A percentile compares a stretch with the other conserved stretches of the same genome.
Evolutionary conservation across 345 rosid species (phyloP).

Genomic region (Camelina hispida): DNA sequence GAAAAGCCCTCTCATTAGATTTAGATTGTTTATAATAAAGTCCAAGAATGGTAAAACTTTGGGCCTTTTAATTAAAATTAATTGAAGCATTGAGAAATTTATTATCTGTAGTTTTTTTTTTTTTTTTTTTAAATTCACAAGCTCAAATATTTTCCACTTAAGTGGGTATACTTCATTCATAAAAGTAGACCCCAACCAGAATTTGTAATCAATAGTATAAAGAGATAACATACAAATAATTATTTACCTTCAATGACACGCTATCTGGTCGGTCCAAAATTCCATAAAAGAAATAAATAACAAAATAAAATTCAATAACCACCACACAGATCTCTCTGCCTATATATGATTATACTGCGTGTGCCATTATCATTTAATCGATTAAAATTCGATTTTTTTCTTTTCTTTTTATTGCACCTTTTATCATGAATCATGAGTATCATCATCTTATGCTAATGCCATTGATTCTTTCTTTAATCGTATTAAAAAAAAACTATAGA

Average conservation of each 20-base stretch:
- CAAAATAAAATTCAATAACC: constrained; percentile 20
- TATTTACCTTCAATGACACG: constrained; percentile 44
- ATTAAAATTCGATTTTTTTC: constrained; percentile 27
- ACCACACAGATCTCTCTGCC: constrained; percentile 24
- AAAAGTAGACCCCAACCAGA: constrained; percentile 40
- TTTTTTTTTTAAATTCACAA: not conserved
- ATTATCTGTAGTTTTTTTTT: no score
- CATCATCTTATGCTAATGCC: constrained; percentile 34
- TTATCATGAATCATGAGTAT: constrained; percentile 24
- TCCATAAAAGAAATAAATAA: constrained; percentile 24
- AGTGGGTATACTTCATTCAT: constrained; percentile 19
- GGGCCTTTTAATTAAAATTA: not conserved
- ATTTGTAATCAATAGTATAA: constrained; percentile 7
- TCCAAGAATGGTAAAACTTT: not conserved
- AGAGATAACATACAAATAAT: not conserved
- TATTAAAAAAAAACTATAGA: not conserved
- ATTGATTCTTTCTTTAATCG: constrained; percentile 10
- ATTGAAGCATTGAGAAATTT: no score
- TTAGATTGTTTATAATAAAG: not conserved
- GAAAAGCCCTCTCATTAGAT: not conserved
- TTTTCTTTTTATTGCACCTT: constrained; percentile 1
- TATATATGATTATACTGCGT: not conserved
- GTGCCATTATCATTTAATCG: constrained; percentile 34
- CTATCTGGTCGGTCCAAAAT: constrained; percentile 36
- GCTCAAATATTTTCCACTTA: not conserved